These are phyloP conservation scores for Fusarium lyarnte DNA, from an alignment of 2,329 filamentous ascomycete genomes.

Conservation along the genomic window DNA sequence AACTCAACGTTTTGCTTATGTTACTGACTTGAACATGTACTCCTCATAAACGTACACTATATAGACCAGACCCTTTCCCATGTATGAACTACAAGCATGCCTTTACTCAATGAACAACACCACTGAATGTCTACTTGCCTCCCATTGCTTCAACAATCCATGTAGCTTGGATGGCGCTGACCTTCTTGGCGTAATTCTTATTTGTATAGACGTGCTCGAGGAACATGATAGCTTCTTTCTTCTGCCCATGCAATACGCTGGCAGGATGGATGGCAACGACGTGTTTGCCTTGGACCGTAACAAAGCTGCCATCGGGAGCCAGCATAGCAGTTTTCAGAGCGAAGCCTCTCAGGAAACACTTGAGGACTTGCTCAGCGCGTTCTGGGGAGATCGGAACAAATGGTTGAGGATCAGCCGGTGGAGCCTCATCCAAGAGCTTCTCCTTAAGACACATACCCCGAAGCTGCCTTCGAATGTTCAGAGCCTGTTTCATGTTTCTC, in stretches of 20 bases:
- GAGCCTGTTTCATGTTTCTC: slow-evolving; percentile 70
- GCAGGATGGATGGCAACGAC: slow-evolving; percentile 70
- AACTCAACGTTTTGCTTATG: not conserved
- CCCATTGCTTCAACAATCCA: slow-evolving; percentile 67
- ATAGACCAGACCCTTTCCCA: slow-evolving; percentile 28
- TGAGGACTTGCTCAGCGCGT: slow-evolving; percentile 62
- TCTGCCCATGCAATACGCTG: slow-evolving; percentile 69
- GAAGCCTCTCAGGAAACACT: slow-evolving; percentile 71
- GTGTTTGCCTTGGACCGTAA: slow-evolving; percentile 68
- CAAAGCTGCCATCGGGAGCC: slow-evolving; percentile 68
- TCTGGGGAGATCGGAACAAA: slow-evolving; percentile 66
- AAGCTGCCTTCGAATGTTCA: slow-evolving; percentile 70
- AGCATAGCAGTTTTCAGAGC: slow-evolving; percentile 68
- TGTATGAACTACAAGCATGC: slow-evolving; percentile 1
- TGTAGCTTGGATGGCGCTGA: slow-evolving; percentile 67
- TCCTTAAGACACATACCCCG: slow-evolving; percentile 64
- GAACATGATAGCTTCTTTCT: slow-evolving; percentile 75
- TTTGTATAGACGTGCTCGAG: slow-evolving; percentile 73
- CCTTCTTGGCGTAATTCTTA: slow-evolving; percentile 74
- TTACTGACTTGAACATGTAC: not conserved
- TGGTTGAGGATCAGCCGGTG: slow-evolving; percentile 63
- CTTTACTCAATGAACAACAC: not conserved
- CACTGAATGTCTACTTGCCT: slow-evolving; percentile 30
- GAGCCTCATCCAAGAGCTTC: slow-evolving; percentile 57
- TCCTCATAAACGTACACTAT: slow-evolving; percentile 4